These are phyloP conservation scores for Colletotrichum sojae DNA, from an alignment of 2,329 filamentous ascomycete genomes.

Conservation along the genomic window DNA sequence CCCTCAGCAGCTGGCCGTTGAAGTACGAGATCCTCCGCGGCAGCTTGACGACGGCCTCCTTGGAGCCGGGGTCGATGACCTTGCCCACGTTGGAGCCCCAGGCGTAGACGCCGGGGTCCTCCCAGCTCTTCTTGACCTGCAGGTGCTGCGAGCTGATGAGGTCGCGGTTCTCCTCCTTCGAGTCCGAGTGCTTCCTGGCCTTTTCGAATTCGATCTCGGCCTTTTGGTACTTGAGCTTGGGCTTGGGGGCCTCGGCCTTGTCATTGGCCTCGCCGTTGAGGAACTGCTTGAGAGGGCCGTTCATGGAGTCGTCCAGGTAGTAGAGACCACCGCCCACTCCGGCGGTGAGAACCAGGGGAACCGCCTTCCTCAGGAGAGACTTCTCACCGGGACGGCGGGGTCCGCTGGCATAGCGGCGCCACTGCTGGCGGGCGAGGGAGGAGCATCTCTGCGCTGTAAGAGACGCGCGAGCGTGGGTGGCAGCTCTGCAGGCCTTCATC, in stretches of 20 bases:
- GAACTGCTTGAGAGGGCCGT: slow-evolving; percentile 34
- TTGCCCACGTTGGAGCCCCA: slow-evolving; percentile 92
- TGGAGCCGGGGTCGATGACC: slow-evolving; percentile 88
- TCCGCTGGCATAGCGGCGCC: slow-evolving; percentile 28
- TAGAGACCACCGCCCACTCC: slow-evolving; percentile 56
- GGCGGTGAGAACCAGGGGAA: slow-evolving; percentile 24
- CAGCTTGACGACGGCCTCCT: slow-evolving; percentile 83
- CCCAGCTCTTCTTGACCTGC: slow-evolving; percentile 87
- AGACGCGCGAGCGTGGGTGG: slow-evolving; percentile 33
- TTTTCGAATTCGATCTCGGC: slow-evolving; percentile 79
- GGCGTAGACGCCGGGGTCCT: slow-evolving; percentile 89
- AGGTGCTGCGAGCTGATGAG: slow-evolving; percentile 87
- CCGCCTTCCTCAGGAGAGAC: slow-evolving; percentile 8
- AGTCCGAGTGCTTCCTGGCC: slow-evolving; percentile 67
- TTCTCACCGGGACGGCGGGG: slow-evolving; percentile 18
- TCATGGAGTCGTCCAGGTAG: slow-evolving; percentile 49
- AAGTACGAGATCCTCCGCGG: slow-evolving; percentile 87
- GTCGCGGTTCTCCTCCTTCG: slow-evolving; percentile 81
- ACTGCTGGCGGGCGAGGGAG: slow-evolving; percentile 25
- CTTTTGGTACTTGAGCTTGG: slow-evolving; percentile 47
- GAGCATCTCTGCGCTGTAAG: slow-evolving; percentile 35
- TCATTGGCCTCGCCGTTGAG: slow-evolving; percentile 11
- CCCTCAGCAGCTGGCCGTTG: slow-evolving; percentile 85
- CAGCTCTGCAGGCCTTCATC: slow-evolving; percentile 36
- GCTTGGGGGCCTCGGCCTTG: slow-evolving; percentile 16